Base-by-base conservation (phyloP, 495 filamentous ascomycete genomes). In the Penicillium odoratum region DNA sequence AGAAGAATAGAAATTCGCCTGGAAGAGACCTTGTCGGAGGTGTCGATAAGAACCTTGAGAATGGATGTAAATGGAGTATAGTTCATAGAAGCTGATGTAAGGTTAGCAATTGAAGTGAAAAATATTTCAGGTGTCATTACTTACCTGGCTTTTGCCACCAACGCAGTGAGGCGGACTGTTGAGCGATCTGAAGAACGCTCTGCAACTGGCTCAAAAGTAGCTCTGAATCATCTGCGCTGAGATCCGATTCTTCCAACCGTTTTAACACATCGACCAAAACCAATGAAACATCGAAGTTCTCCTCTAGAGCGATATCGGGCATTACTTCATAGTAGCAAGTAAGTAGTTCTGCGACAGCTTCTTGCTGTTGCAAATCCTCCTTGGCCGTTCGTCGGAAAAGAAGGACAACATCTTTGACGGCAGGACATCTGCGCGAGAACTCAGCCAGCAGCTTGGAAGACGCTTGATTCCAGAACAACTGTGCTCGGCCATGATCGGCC, bases 201-300 rank as follows among this genome's bases (percentile, higher is more conserved):
- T 90, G 85, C 28, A 96, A 72, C 65, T 92, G 85, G 44, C 91
- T 80, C 7, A 86, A 55, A 26, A 83, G 74, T 47, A 92, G 69
- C 53, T 84, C 74, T 0, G 78, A 74, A 33, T 76, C 71, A 33
- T 76, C 75, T 4, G 61, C 38, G 10, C 55, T 65, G 16, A 75
- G 31, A 7, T 70, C 72, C 1, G 61, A 16, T 13, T 77, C 64
- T 13, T 86, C 81, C 6, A 82, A 55, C 42, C 77, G 71, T 48
- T 78, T 74, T 44, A 96, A 71, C 7, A 85, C 80, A 50, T 84
- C 80, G 15, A 88, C 81, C n/a, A 97, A 73, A 15, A 88, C 74
- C 5, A 86, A 70, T 0, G 91, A 91, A 15, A 93, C 88, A 69
- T 97, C 95, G 60, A 97, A 91, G 51, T 84, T 92, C 51, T 93